Evolutionary conservation across 345 rosid species (phyloP), one percentile per base, ranked within the genome.

Genomic region (Euphorbia tirucalli): DNA sequence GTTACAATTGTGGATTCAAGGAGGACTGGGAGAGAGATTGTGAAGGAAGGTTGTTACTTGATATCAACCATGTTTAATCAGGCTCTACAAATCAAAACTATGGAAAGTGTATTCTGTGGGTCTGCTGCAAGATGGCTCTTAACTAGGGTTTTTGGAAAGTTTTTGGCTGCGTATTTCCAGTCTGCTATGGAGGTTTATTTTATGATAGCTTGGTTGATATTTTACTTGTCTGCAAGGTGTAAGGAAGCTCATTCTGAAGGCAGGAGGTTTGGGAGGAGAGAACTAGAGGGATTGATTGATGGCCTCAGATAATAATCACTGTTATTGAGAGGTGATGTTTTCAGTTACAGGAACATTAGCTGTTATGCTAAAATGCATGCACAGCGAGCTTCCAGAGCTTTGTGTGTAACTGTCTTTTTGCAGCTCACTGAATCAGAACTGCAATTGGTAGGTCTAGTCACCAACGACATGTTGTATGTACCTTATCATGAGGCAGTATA

Each of bases 191-290:
- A 94, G 80, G 92, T 94, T 72, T 94, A 86, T 66, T 92, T 94
- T 78, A 90, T 85, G 96, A 85, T 88, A 63, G 97, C 88, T 32
- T 93, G 98, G 98, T 81, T 91, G 79, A 80, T 88, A 73, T 93
- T 87, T 71, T 91, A 91, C 86, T 82, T 93, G 48, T 87, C 87
- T 28, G 89, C 85, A 46, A 86, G 91, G 77, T 86, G 85, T 81
- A 87, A 80, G 81, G 95, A 91, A 71, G 96, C 95, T 46, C 78
- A 78, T 62, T 39, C 78, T n/a, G 87, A 84, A 48, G 93, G 92
- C 55, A 86, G 90, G 75, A 85, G 92, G 75, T 90, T 91, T 66
- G 98, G 91, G 74, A 83, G 88, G 75, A 83, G 96, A 84, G 97
- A 93, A 73, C 81, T 93, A 83, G 96, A 90, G 80, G 89, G 82